phyloP scores from a whole-genome alignment of 2,329 filamentous ascomycete genomes.

The Botrytis byssoidea region DNA sequence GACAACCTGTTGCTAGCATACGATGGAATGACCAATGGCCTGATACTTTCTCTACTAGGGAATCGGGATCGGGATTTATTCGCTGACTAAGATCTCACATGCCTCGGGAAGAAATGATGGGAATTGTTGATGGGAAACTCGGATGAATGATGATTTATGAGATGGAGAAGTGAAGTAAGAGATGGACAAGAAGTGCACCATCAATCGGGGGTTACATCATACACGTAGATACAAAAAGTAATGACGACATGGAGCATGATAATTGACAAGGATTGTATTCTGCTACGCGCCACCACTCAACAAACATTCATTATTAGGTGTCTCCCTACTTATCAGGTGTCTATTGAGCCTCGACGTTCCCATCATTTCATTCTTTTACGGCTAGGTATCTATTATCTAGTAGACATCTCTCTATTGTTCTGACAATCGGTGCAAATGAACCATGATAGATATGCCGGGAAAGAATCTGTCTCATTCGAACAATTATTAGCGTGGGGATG shows the following conservation, averaged over 20 bases:
- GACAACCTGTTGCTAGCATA: neutral
- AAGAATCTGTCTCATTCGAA: neutral
- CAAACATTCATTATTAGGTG: too few relatives aligned
- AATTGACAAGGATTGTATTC: neutral
- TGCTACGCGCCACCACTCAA: neutral
- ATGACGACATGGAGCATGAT: neutral
- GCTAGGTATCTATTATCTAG: neutral
- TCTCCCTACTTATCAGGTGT: too few relatives aligned
- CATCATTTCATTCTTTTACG: too few relatives aligned
- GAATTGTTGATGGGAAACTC: neutral
- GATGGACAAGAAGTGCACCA: neutral
- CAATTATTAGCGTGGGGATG: neutral
- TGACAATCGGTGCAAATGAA: neutral
- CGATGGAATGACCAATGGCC: neutral
- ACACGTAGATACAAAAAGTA: neutral
- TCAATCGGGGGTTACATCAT: slow-evolving; percentile 3
- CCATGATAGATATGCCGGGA: neutral
- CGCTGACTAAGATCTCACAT: neutral
- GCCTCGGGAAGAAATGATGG: neutral
- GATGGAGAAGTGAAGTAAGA: neutral
- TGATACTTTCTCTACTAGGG: neutral
- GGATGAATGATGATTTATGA: neutral
- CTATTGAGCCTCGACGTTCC: too few relatives aligned
- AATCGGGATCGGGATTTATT: neutral
- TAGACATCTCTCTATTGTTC: neutral